phyloP scores from a whole-genome alignment of 768 basidiomycete species.

The Calvatia gigantea region DNA sequence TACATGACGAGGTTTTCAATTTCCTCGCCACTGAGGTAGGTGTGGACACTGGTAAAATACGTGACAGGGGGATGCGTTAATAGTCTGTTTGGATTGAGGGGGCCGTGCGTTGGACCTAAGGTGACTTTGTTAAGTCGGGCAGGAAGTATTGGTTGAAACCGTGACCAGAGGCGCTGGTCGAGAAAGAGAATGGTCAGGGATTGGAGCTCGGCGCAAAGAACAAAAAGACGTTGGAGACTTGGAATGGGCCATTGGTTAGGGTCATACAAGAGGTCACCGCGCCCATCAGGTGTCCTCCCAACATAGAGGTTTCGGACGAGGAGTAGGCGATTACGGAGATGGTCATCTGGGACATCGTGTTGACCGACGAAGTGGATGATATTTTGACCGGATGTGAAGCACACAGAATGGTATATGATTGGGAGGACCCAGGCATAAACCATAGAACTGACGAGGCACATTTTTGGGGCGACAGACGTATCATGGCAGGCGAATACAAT shows the following conservation, averaged over 20 bases:
- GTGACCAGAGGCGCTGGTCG: slow-evolving; percentile 27
- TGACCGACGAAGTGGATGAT: slow-evolving; percentile 14
- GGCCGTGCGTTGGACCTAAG: slow-evolving; percentile 33
- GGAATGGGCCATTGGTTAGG: slow-evolving; percentile 28
- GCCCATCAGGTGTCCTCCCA: slow-evolving; percentile 16
- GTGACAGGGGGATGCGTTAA: slow-evolving; percentile 20
- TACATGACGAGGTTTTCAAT: slow-evolving; percentile 26
- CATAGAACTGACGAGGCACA: slow-evolving; percentile 3
- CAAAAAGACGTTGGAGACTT: slow-evolving; percentile 28
- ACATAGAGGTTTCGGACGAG: slow-evolving; percentile 30
- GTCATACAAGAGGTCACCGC: slow-evolving; percentile 26
- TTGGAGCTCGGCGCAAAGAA: slow-evolving; percentile 22
- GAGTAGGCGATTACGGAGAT: slow-evolving; percentile 16
- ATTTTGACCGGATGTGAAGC: slow-evolving; percentile 11
- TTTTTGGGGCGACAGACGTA: not conserved
- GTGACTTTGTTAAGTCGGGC: slow-evolving; percentile 25
- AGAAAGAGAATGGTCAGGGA: slow-evolving; percentile 27
- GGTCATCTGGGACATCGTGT: slow-evolving; percentile 20
- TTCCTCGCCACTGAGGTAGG: slow-evolving; percentile 33
- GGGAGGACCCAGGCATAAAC: slow-evolving; percentile 17
- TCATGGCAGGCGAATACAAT: slow-evolving; percentile 16
- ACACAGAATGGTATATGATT: slow-evolving; percentile 19
- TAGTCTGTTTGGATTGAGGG: slow-evolving; percentile 25
- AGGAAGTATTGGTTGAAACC: slow-evolving; percentile 27
- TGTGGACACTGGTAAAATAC: slow-evolving; percentile 29